A percentile compares a stretch with the other conserved stretches of the same genome.
These are phyloP conservation scores for Ganoderma sinense DNA, from an alignment of 1,284 basidiomycete genomes.

Conservation along the genomic window DNA sequence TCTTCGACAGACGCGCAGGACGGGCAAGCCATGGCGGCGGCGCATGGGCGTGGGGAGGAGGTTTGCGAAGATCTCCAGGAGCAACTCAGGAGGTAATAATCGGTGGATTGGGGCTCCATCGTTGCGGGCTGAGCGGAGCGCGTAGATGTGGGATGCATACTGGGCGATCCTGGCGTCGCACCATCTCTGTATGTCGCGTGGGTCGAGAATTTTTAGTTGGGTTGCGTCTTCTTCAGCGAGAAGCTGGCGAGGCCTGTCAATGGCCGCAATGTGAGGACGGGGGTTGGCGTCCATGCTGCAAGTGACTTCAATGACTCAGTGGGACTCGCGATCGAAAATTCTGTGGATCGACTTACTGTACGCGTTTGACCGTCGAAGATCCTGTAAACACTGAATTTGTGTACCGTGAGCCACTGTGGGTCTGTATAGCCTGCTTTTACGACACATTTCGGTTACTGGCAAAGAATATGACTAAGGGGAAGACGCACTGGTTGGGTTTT, in stretches of 20 bases:
- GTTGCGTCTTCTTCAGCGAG: neutral
- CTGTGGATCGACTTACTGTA: neutral
- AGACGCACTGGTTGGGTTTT: too few relatives aligned
- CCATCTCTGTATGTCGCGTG: neutral
- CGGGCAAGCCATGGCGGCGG: neutral
- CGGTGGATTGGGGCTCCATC: neutral
- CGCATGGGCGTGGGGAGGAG: neutral
- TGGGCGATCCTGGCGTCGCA: neutral
- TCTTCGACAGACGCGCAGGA: neutral
- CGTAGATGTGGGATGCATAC: neutral
- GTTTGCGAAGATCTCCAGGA: neutral
- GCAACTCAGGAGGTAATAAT: neutral
- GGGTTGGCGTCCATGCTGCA: neutral
- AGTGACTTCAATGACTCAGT: neutral
- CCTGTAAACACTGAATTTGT: too few relatives aligned
- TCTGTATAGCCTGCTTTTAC: too few relatives aligned
- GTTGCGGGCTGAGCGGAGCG: slow-evolving; percentile 1
- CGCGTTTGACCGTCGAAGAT: too few relatives aligned
- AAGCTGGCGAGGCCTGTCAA: neutral
- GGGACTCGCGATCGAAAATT: neutral
- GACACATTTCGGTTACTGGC: too few relatives aligned
- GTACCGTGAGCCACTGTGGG: too few relatives aligned
- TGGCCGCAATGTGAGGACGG: neutral
- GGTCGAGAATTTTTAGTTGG: neutral
- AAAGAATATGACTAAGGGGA: too few relatives aligned